Percentiles rank a stretch among this genome's conserved stretches.
phyloP scores from a whole-genome alignment of 78 protist genomes.

The Thecamonas trahens region DNA sequence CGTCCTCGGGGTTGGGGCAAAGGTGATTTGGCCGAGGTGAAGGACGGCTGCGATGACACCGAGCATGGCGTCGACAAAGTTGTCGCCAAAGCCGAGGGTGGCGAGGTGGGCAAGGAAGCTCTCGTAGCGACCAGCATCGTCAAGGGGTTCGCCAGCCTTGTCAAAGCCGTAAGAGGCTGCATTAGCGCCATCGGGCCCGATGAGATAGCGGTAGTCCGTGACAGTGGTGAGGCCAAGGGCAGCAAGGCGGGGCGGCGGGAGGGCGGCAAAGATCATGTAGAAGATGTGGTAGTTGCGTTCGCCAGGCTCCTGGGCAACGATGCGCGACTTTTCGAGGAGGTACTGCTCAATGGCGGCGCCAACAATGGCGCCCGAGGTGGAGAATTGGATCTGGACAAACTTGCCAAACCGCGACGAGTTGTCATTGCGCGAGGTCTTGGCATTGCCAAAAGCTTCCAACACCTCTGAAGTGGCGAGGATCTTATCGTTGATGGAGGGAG shows the following conservation, averaged over 20 bases:
- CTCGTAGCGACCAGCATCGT: neutral
- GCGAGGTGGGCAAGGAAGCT: neutral
- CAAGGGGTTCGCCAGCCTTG: neutral
- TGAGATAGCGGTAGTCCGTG: neutral
- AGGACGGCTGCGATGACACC: conserved; percentile 19
- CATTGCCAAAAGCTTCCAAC: conserved; percentile 83
- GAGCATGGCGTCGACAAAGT: too few species aligned
- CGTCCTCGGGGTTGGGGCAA: too few species aligned
- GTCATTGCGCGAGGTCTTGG: conserved; percentile 73
- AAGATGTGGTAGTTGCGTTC: conserved; percentile 51
- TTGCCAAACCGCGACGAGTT: conserved; percentile 39
- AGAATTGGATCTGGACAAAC: conserved; percentile 9
- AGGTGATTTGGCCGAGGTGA: conserved; percentile 16
- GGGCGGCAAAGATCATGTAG: conserved; percentile 10
- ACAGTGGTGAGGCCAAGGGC: too few species aligned
- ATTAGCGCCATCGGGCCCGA: neutral
- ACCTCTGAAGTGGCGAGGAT: conserved; percentile 55
- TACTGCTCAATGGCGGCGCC: conserved; percentile 40
- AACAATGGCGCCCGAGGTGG: neutral
- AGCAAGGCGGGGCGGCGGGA: too few species aligned
- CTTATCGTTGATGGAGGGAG: conserved; percentile 32
- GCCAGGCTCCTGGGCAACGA: conserved; percentile 10
- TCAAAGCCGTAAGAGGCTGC: neutral
- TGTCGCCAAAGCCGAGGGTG: neutral
- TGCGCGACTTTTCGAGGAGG: conserved; percentile 57